Conservation (phyloP, 2,329 filamentous ascomycete species). For the Cercospora janseana region DNA sequence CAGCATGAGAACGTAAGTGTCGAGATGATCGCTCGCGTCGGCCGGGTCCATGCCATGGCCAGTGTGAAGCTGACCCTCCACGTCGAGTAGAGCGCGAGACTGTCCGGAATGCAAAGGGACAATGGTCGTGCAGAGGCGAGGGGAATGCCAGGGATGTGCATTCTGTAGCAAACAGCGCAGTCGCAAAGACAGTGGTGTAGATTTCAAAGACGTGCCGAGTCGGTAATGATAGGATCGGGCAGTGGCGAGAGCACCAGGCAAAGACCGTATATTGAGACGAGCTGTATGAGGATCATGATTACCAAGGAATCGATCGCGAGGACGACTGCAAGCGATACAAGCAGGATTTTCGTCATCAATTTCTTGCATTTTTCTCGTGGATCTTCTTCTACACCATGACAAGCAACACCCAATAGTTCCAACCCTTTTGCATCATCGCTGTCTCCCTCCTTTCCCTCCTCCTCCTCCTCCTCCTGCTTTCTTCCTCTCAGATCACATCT, state of each 20-base stretch:
- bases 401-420: no score
- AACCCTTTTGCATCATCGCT: no score
- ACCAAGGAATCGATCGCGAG: no score
- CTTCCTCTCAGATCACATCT: not conserved
- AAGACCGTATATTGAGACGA: no score
- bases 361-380: no score
- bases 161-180: not conserved
- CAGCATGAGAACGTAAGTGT: constrained; percentile 6
- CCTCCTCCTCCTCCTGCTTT: not conserved
- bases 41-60: no score
- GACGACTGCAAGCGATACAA: no score
- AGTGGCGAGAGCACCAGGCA: not conserved
- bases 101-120: constrained; percentile 1
- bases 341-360: no score
- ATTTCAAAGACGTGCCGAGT: constrained; percentile 1
- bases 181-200: constrained; percentile 8
- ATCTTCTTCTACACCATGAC: no score
- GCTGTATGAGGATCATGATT: no score
- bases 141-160: not conserved
- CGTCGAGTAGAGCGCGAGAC: not conserved
- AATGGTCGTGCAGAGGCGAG: not conserved
- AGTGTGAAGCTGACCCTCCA: not conserved
- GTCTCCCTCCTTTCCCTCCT: no score
- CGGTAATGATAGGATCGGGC: not conserved
- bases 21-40: no score